phyloP scores from a whole-genome alignment of 2,329 filamentous ascomycete genomes.

The Niveomyces coronatus region DNA sequence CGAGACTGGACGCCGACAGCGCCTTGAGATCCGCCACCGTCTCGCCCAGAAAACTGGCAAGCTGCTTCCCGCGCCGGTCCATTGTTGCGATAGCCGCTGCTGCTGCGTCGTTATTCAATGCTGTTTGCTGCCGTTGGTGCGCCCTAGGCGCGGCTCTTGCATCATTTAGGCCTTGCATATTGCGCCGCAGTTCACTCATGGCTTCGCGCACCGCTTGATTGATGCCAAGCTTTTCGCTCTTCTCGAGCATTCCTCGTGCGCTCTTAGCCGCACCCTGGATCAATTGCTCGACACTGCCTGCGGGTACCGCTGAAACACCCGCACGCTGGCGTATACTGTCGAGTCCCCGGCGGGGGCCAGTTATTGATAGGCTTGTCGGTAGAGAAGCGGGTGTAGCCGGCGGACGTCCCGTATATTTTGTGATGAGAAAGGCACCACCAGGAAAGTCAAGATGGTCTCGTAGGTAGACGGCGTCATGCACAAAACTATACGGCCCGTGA shows the following conservation, averaged over 20 bases:
- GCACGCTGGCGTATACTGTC: slow-evolving; percentile 30
- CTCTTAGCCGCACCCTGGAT: slow-evolving; percentile 69
- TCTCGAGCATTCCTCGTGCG: slow-evolving; percentile 62
- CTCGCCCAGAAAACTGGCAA: slow-evolving; percentile 59
- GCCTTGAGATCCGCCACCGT: slow-evolving; percentile 53
- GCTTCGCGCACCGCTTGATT: slow-evolving; percentile 75
- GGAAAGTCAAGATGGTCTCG: slow-evolving; percentile 50
- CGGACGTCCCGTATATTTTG: slow-evolving; percentile 56
- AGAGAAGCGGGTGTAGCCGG: slow-evolving; percentile 26
- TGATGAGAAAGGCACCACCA: slow-evolving; percentile 56
- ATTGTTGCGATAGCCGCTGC: slow-evolving; percentile 37
- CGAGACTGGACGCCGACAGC: slow-evolving; percentile 39
- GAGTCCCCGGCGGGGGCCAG: slow-evolving; percentile 15
- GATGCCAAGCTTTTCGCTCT: slow-evolving; percentile 66
- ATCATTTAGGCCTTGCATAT: slow-evolving; percentile 58
- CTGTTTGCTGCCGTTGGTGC: too few relatives aligned
- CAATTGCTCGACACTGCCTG: slow-evolving; percentile 46
- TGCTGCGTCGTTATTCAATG: too few relatives aligned
- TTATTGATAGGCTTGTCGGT: slow-evolving; percentile 24
- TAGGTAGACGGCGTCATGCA: slow-evolving; percentile 74
- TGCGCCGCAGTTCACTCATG: slow-evolving; percentile 68
- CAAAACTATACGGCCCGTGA: slow-evolving; percentile 65
- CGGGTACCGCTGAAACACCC: slow-evolving; percentile 33
- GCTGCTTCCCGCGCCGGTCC: slow-evolving; percentile 54
- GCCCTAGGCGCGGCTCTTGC: slow-evolving; percentile 21